Percentiles rank a stretch among this genome's conserved stretches.
These are phyloP conservation scores for Macrocystidia cucumis DNA, from an alignment of 1,284 basidiomycete species.

Conservation along the genomic window DNA sequence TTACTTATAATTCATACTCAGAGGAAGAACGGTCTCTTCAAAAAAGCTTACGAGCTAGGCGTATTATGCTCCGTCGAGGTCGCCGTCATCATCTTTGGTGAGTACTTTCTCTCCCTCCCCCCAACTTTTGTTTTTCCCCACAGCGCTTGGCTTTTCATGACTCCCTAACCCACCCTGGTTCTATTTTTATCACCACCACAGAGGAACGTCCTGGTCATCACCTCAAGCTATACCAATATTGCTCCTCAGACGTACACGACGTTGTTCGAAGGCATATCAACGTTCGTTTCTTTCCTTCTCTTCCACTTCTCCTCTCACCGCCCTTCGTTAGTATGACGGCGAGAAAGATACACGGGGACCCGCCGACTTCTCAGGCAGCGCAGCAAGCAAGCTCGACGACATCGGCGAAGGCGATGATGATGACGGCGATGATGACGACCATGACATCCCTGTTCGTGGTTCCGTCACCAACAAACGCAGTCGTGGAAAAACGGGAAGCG, in stretches of 20 bases:
- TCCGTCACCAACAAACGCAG: neutral
- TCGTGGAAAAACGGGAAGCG: neutral
- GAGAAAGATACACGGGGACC: slow-evolving; percentile 44
- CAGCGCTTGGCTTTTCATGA: slow-evolving; percentile 1
- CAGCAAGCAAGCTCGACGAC: slow-evolving; percentile 20
- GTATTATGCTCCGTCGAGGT: slow-evolving; percentile 18
- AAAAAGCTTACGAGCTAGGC: slow-evolving; percentile 22
- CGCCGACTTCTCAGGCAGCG: slow-evolving; percentile 32
- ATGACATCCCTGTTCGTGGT: neutral
- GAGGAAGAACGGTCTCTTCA: slow-evolving; percentile 22
- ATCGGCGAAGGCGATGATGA: slow-evolving; percentile 30
- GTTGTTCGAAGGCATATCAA: slow-evolving; percentile 42
- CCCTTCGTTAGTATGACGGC: slow-evolving; percentile 38
- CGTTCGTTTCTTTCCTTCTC: slow-evolving; percentile 20
- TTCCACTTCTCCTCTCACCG: slow-evolving; percentile 6
- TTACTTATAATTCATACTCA: slow-evolving; percentile 14
- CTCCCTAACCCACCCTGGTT: slow-evolving; percentile 7
- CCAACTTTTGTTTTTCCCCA: neutral
- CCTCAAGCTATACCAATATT: slow-evolving; percentile 58
- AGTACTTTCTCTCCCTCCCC: slow-evolving; percentile 1
- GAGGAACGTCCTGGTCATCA: slow-evolving; percentile 48
- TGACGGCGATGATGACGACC: slow-evolving; percentile 32
- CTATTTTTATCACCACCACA: slow-evolving; percentile 18
- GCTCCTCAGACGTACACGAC: slow-evolving; percentile 44
- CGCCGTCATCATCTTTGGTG: slow-evolving; percentile 17